Evolutionary conservation across 306 rosid species (phyloP).

Genomic region (Rubus idaeus): DNA sequence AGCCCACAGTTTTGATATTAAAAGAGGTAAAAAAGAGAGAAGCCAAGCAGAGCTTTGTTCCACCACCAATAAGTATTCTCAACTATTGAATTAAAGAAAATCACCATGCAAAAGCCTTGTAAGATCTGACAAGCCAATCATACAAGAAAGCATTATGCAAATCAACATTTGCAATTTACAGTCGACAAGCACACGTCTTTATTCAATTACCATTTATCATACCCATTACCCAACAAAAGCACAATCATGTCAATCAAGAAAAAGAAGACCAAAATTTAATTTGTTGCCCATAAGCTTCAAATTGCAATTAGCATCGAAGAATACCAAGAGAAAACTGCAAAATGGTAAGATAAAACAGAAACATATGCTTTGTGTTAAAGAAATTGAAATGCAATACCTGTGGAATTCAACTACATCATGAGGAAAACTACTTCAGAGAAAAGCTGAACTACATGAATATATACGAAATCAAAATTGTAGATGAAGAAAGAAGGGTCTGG

Average conservation of each 20-base stretch:
- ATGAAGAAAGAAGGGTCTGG: slow-evolving; percentile 20
- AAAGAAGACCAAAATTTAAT: neutral
- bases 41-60: neutral
- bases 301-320: neutral
- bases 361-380: neutral
- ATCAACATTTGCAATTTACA: slow-evolving; percentile 2
- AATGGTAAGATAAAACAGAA: neutral
- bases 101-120: neutral
- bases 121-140: neutral
- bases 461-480: slow-evolving; percentile 17
- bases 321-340: neutral
- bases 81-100: neutral
- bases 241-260: neutral
- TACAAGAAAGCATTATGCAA: neutral
- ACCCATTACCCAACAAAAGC: neutral
- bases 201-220: neutral
- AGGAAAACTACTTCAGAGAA: slow-evolving; percentile 9
- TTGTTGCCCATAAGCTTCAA: neutral
- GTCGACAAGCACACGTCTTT: neutral
- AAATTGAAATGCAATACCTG: slow-evolving; percentile 11
- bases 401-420: neutral
- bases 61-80: neutral
- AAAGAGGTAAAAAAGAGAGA: neutral
- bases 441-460: slow-evolving; percentile 11
- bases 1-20: neutral